These are phyloP conservation scores for Tuber melanosporum DNA, from an alignment of 495 filamentous ascomycete genomes.

Conservation along the genomic window DNA sequence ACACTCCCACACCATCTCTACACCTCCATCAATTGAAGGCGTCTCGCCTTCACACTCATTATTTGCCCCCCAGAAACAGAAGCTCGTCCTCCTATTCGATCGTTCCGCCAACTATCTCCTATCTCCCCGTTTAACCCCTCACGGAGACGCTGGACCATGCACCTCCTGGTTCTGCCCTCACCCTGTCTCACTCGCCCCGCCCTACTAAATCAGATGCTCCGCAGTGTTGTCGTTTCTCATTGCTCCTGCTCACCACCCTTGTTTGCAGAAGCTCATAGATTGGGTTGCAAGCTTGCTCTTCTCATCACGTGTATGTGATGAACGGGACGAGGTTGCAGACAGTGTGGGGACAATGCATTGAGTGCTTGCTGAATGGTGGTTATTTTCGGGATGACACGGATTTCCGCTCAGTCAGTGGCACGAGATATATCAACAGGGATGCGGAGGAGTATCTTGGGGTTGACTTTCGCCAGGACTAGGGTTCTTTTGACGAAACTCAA, in stretches of 20 bases:
- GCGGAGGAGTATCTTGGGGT: constrained; percentile 29
- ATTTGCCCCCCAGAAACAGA: constrained; percentile 33
- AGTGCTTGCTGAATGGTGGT: constrained; percentile 39
- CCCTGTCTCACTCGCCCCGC: constrained; percentile 41
- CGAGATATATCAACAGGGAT: constrained; percentile 42
- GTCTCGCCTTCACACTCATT: constrained; percentile 31
- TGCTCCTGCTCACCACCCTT: constrained; percentile 24
- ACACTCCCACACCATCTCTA: constrained; percentile 24
- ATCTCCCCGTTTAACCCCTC: constrained; percentile 42
- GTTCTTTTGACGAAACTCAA: constrained; percentile 31
- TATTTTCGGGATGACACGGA: constrained; percentile 37
- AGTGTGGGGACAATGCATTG: constrained; percentile 41
- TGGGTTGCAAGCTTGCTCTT: constrained; percentile 36
- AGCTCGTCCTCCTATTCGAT: constrained; percentile 39
- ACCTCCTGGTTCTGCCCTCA: constrained; percentile 35
- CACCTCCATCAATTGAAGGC: constrained; percentile 33
- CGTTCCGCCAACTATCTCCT: constrained; percentile 35
- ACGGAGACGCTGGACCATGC: constrained; percentile 33
- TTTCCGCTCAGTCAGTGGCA: constrained; percentile 37
- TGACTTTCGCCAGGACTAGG: constrained; percentile 36
- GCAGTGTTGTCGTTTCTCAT: constrained; percentile 34
- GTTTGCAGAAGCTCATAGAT: constrained; percentile 42
- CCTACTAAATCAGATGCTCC: constrained; percentile 38
- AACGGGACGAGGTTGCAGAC: constrained; percentile 38
- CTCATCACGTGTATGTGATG: constrained; percentile 42